Percentiles rank a stretch among this genome's conserved stretches.
These are phyloP conservation scores for Skeletonema costatum DNA, from an alignment of 108 stramenopile genomes.

Conservation along the genomic window DNA sequence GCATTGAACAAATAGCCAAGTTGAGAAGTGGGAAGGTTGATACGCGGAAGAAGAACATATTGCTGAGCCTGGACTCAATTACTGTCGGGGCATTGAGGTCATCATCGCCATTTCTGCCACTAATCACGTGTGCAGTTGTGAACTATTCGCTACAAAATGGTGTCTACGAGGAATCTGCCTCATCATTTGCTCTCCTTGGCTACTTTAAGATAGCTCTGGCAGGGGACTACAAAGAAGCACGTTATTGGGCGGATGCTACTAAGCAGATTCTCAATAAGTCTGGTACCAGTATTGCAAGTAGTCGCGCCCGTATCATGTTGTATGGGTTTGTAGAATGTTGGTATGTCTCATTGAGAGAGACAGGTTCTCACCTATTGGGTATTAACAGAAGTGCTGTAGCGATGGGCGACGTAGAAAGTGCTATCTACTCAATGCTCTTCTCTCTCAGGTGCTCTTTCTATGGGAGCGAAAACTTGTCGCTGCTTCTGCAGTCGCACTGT, in stretches of 20 bases:
- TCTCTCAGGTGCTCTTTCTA: slow-evolving; percentile 2
- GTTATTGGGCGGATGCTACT: slow-evolving; percentile 6
- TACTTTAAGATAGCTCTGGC: slow-evolving; percentile 1
- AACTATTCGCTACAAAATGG: slow-evolving; percentile 13
- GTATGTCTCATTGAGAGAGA: background rate
- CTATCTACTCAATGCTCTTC: slow-evolving; percentile 1
- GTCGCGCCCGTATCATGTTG: background rate
- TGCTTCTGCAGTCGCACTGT: background rate
- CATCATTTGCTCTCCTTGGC: background rate
- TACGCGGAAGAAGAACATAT: background rate
- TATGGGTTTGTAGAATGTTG: background rate
- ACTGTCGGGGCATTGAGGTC: background rate
- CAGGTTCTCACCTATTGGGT: background rate
- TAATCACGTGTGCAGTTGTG: slow-evolving; percentile 11
- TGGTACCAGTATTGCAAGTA: background rate
- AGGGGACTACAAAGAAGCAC: slow-evolving; percentile 2
- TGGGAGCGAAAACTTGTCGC: slow-evolving; percentile 13
- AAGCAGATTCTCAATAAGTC: background rate
- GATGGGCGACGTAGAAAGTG: slow-evolving; percentile 9
- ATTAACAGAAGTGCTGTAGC: background rate
- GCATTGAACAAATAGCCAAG: background rate
- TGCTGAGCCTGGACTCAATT: background rate
- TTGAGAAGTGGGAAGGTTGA: background rate
- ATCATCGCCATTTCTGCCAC: slow-evolving; percentile 5
- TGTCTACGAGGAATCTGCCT: slow-evolving; percentile 4